phyloP scores from a whole-genome alignment of 1,284 basidiomycete species.

The Lentinula novae-zelandiae region DNA sequence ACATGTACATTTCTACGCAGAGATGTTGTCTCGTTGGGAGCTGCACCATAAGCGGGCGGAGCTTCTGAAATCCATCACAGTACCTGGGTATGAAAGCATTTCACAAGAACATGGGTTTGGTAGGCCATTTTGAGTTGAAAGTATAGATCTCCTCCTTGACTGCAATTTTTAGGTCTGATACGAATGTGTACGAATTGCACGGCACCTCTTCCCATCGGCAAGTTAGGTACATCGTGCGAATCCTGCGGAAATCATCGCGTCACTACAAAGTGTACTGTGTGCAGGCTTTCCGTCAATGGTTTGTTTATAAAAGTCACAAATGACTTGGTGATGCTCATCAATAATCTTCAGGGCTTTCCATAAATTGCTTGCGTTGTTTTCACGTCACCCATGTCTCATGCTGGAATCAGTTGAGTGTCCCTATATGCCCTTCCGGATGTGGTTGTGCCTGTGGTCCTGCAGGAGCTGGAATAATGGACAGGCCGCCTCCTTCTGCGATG shows the following conservation, averaged over 20 bases:
- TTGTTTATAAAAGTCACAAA: conserved; percentile 17
- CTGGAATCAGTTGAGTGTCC: conserved; percentile 45
- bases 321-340: not conserved
- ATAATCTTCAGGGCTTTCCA: conserved; percentile 55
- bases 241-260: conserved; percentile 43
- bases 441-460: conserved; percentile 48
- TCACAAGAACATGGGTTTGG: conserved; percentile 25
- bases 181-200: conserved; percentile 37
- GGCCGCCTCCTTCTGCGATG: not conserved
- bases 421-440: conserved; percentile 59
- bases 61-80: conserved; percentile 58
- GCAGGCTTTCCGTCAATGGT: conserved; percentile 79
- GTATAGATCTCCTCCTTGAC: not conserved
- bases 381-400: conserved; percentile 70
- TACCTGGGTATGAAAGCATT: conserved; percentile 24
- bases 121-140: not conserved
- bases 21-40: conserved; percentile 70
- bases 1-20: conserved; percentile 71
- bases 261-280: conserved; percentile 63
- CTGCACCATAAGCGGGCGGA: conserved; percentile 66
- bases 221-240: conserved; percentile 38
- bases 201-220: conserved; percentile 25
- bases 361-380: conserved; percentile 60
- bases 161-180: conserved; percentile 26
- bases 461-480: not conserved